Conservation (phyloP, 805 yeast species). For the Tetrapisispora arboricola region DNA sequence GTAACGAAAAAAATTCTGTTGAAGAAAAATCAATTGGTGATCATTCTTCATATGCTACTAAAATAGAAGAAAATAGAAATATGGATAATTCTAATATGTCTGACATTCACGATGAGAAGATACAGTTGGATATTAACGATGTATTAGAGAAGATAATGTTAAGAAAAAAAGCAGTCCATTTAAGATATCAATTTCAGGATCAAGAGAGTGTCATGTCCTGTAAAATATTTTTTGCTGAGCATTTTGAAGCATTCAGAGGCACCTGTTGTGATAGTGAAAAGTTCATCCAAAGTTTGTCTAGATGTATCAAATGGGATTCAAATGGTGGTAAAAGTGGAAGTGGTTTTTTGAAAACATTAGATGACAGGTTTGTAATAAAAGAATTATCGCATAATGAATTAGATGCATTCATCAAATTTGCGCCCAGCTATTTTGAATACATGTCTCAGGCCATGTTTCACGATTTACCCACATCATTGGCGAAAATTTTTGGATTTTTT, state of each 20-base stretch:
- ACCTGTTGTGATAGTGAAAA: conserved; percentile 68
- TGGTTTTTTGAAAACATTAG: conserved; percentile 82
- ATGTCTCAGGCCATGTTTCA: conserved; percentile 93
- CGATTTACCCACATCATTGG: conserved; percentile 87
- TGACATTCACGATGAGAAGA: neutral
- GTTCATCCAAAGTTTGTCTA: conserved; percentile 78
- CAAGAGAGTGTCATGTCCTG: conserved; percentile 78
- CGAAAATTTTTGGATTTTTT: conserved; percentile 91
- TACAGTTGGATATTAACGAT: conserved; percentile 8
- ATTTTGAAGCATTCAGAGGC: conserved; percentile 85
- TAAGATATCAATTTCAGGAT: conserved; percentile 85
- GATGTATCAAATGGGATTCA: conserved; percentile 94
- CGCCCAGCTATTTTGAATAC: conserved; percentile 93
- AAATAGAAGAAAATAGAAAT: neutral
- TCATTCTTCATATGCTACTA: neutral
- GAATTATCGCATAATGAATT: conserved; percentile 80
- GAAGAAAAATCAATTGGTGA: neutral
- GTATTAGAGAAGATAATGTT: conserved; percentile 59
- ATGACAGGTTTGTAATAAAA: conserved; percentile 80
- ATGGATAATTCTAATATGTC: neutral
- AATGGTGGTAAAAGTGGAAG: conserved; percentile 97
- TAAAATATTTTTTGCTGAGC: conserved; percentile 90
- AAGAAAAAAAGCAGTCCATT: conserved; percentile 77
- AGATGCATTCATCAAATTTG: conserved; percentile 89
- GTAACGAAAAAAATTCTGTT: neutral